Evolutionary conservation across 306 rosid species (phyloP).

Genomic region (Glycine soja): DNA sequence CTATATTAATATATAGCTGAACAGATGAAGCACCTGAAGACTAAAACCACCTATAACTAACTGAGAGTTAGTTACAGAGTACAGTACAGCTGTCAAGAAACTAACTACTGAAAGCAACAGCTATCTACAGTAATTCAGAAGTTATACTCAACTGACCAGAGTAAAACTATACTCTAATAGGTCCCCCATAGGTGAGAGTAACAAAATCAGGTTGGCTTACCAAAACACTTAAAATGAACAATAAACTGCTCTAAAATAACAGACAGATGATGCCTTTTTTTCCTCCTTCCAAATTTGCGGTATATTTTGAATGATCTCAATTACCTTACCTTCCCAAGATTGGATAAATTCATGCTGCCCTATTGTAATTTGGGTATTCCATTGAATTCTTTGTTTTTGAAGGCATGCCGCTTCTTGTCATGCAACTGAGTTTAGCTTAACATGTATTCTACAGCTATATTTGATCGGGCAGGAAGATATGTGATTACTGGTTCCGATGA

Average conservation of each 20-base stretch:
- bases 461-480: conserved; percentile 94
- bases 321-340: conserved; percentile 35
- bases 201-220: conserved; percentile 4
- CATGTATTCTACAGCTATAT: conserved; percentile 73
- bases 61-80: neutral
- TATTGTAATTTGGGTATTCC: conserved; percentile 17
- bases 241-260: conserved; percentile 33
- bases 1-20: neutral
- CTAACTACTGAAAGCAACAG: neutral
- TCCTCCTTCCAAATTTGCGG: neutral
- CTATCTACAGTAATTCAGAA: neutral
- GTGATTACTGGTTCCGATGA: conserved; percentile 98
- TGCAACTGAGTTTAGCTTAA: conserved; percentile 50
- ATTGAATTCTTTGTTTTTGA: conserved; percentile 38
- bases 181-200: conserved; percentile 11
- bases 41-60: neutral
- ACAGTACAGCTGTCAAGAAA: neutral
- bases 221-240: neutral
- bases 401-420: conserved; percentile 30
- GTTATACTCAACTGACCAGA: neutral
- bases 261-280: neutral
- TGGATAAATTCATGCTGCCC: conserved; percentile 21
- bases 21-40: neutral
- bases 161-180: neutral
- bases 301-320: conserved; percentile 34